Conservation (phyloP, 164 flowering plant genomes). For the Aristolochia contorta region DNA sequence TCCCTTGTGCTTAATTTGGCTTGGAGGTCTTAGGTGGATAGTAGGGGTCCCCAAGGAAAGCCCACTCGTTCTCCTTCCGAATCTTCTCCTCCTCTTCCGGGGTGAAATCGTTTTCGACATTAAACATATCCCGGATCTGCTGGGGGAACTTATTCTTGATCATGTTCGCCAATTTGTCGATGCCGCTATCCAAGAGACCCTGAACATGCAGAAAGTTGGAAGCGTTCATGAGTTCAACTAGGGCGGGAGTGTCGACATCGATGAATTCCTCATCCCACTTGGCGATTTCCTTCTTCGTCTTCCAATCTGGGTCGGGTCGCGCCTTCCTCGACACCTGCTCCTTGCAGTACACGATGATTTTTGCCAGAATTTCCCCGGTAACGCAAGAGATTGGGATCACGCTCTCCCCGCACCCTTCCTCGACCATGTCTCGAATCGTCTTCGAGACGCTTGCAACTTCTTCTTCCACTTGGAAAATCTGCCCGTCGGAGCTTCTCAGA, state of each 20-base stretch:
- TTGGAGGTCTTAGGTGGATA: too few relatives aligned
- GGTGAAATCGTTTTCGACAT: not conserved
- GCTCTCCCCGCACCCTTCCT: constrained; percentile 35
- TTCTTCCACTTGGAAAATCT: constrained; percentile 33
- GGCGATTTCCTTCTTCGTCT: not conserved
- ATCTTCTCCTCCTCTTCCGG: not conserved
- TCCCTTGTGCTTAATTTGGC: too few relatives aligned
- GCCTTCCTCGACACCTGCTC: too few relatives aligned
- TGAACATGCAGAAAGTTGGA: not conserved
- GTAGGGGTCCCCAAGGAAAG: too few relatives aligned
- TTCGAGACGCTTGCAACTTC: constrained; percentile 33
- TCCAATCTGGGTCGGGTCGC: too few relatives aligned
- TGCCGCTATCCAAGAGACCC: not conserved
- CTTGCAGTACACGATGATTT: constrained; percentile 40
- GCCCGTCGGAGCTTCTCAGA: constrained; percentile 33
- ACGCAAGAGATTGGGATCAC: constrained; percentile 43
- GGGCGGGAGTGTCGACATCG: not conserved
- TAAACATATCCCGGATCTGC: not conserved
- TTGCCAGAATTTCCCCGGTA: constrained; percentile 31
- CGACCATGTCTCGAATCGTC: constrained; percentile 42
- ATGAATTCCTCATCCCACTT: not conserved
- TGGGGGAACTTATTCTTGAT: not conserved
- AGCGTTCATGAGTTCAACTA: not conserved
- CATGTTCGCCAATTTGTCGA: not conserved
- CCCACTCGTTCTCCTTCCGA: too few relatives aligned